Base-by-base conservation (phyloP, 495 filamentous ascomycete species). In the Penicillium lividum region DNA sequence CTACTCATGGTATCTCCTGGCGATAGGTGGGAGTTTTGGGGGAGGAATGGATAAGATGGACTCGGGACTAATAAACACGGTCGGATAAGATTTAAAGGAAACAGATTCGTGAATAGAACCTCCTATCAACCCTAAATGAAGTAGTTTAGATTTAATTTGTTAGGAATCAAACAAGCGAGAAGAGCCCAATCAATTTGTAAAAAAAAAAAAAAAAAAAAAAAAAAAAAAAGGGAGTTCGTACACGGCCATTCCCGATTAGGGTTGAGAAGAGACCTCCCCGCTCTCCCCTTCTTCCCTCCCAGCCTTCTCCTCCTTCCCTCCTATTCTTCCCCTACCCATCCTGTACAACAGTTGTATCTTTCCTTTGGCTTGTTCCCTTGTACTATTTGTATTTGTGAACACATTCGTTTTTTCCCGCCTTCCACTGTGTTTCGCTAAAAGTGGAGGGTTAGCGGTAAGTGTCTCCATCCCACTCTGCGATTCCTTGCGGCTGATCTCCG, bases 261-360 rank as follows among this genome's bases (percentile, higher is more conserved):
- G 67, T 60, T 60, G 51, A 51, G 27, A 46, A 54, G 38, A 40
- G 54, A 44, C 59, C 65, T 68, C 68, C 68, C 65, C 68, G 63
- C 68, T 67, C 65, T 47, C 61, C 55, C 65, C 68, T 73, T 61
- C 51, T 49, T 61, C 51, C 46, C 66, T 68, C 69, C 68, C 70
- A 61, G 45, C 57, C 59, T 67, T 22, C 22, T 22, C 22, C 69
- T 67, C 51, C 66, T 56, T 60, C 65, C 62, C 62, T 55, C 46
- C 56, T 63, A 68, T 69, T 62, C 64, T 69, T 65, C 31, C 40
- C 42, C 28, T 27, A 22, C 27, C 67, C 65, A 72, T 71, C 63
- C 63, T 75, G 73, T 76, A 75, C 72, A 77, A 75, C 73, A 77
- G 50, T 30, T 58, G 51, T 68, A 42, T 63, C 57, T 22, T 68